Evolutionary conservation across 2,329 filamentous ascomycete genomes (phyloP).

Genomic region (Tolypocladium sp.): DNA sequence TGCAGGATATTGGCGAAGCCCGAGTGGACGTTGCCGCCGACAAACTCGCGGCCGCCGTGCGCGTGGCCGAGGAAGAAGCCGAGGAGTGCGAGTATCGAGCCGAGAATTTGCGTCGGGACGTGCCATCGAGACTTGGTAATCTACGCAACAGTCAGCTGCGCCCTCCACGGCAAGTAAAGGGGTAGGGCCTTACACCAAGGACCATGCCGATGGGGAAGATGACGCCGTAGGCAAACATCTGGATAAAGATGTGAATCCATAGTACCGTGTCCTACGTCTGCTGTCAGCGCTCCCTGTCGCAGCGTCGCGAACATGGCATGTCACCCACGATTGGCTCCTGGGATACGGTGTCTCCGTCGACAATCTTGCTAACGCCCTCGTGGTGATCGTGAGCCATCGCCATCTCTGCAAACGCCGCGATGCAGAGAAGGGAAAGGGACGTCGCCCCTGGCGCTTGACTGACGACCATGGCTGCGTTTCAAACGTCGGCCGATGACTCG

Average conservation of each 20-base stretch:
- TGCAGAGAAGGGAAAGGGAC: conserved; percentile 8
- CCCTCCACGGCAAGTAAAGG: not conserved
- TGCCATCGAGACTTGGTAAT: conserved; percentile 90
- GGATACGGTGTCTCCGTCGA: conserved; percentile 62
- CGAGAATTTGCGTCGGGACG: conserved; percentile 74
- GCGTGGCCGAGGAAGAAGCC: conserved; percentile 88
- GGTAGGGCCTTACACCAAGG: conserved; percentile 58
- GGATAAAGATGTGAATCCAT: conserved; percentile 90
- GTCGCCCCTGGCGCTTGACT: conserved; percentile 6
- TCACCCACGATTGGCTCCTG: conserved; percentile 59
- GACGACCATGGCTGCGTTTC: conserved; percentile 10
- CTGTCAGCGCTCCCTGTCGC: conserved; percentile 11
- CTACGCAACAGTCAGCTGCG: conserved; percentile 29
- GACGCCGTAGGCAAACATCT: conserved; percentile 80
- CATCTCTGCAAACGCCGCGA: conserved; percentile 13
- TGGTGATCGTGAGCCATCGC: conserved; percentile 39
- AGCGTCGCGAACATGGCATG: not conserved
- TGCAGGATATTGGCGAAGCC: conserved; percentile 74
- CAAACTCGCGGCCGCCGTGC: conserved; percentile 83
- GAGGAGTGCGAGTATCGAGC: conserved; percentile 64
- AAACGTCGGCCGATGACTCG: not conserved
- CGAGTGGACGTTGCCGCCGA: conserved; percentile 65
- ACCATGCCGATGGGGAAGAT: conserved; percentile 96
- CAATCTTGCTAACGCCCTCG: conserved; percentile 42
- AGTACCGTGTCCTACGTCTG: conserved; percentile 60